Evolutionary conservation across 2,329 filamentous ascomycete species (phyloP).

Genomic region (Penicillium sp.): DNA sequence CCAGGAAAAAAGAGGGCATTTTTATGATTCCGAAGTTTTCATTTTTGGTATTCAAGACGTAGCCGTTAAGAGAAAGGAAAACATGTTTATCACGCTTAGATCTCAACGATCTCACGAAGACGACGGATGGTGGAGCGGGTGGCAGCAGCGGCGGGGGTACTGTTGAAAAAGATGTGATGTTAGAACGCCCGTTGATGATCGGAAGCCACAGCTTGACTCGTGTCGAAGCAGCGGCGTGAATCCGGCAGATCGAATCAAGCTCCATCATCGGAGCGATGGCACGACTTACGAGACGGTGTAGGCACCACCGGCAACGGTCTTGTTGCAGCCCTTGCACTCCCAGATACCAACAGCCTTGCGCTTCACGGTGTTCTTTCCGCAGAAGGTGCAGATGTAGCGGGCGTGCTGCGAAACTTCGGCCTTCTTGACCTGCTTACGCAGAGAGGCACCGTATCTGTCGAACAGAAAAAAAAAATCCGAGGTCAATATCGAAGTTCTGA

Average conservation of each 20-base stretch:
- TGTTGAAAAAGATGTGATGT: slow-evolving; percentile 33
- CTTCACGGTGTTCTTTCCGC: slow-evolving; percentile 92
- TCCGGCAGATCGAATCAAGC: too few species aligned
- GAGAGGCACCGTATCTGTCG: slow-evolving; percentile 90
- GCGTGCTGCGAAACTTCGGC: slow-evolving; percentile 99
- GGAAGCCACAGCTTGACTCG: too few species aligned
- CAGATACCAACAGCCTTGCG: slow-evolving; percentile 90
- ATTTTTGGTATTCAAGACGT: slow-evolving; percentile 36
- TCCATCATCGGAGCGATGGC: slow-evolving; percentile 5
- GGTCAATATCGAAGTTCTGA: slow-evolving; percentile 17
- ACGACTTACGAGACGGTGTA: slow-evolving; percentile 90
- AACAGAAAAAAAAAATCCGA: slow-evolving; percentile 5
- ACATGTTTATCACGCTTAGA: slow-evolving; percentile 44
- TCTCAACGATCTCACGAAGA: slow-evolving; percentile 95
- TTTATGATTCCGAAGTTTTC: slow-evolving; percentile 29
- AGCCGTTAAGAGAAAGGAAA: slow-evolving; percentile 30
- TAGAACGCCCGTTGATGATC: not conserved
- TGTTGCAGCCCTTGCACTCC: slow-evolving; percentile 93
- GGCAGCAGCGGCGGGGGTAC: slow-evolving; percentile 85
- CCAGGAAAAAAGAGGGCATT: slow-evolving; percentile 16
- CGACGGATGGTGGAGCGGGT: slow-evolving; percentile 95
- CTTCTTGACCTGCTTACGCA: slow-evolving; percentile 99
- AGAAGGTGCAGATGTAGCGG: slow-evolving; percentile 97
- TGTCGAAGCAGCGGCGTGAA: too few species aligned
- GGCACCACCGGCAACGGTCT: slow-evolving; percentile 87